phyloP scores from a whole-genome alignment of 2,329 filamentous ascomycete genomes.

The Polytolypa hystricis region DNA sequence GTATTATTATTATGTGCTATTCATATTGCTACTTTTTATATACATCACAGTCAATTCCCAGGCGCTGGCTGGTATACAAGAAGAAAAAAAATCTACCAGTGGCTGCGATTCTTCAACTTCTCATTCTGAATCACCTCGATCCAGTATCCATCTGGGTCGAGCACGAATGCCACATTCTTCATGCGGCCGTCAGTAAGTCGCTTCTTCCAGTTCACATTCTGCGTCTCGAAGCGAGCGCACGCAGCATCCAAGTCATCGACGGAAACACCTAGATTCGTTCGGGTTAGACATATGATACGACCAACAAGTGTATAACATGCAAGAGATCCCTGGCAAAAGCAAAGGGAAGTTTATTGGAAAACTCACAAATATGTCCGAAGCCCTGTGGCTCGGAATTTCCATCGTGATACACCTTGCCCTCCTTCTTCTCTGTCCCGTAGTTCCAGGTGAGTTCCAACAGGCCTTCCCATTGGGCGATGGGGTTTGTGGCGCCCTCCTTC shows the following conservation, averaged over 20 bases:
- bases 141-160: conserved; percentile 85
- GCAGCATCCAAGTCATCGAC: conserved; percentile 86
- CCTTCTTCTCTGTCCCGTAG: conserved; percentile 61
- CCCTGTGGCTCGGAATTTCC: conserved; percentile 87
- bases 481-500: conserved; percentile 40
- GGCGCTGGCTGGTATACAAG: no score
- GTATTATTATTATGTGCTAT: no score
- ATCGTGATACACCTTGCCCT: conserved; percentile 80
- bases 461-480: conserved; percentile 62
- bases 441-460: conserved; percentile 85
- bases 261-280: conserved; percentile 46
- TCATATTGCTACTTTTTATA: no score
- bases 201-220: conserved; percentile 88
- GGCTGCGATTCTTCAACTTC: conserved; percentile 30
- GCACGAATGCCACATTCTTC: conserved; percentile 86
- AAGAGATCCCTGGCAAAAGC: background rate
- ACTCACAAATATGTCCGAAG: conserved; percentile 82
- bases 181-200: conserved; percentile 78
- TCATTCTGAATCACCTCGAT: conserved; percentile 63
- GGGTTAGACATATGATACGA: background rate
- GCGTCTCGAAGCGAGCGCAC: conserved; percentile 72
- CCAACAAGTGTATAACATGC: background rate
- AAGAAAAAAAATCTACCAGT: conserved; percentile 25
- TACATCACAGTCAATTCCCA: no score
- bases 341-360: background rate